Evolutionary conservation across 2,329 filamentous ascomycete genomes (phyloP).

Genomic region (Alternaria consortialis): DNA sequence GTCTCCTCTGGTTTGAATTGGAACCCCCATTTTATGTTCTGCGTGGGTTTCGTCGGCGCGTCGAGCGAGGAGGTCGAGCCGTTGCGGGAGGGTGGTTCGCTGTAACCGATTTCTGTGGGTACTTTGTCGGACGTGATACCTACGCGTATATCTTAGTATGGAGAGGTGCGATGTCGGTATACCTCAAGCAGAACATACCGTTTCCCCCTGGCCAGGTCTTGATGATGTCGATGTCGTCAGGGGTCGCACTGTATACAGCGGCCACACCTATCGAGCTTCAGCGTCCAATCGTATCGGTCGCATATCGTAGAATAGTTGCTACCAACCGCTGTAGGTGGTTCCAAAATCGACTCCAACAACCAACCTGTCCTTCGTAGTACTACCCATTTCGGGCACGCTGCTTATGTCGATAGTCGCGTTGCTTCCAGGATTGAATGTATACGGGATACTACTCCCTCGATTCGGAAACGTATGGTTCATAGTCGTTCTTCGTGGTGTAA

Average conservation of each 20-base stretch:
- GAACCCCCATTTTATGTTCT: slow-evolving; percentile 75
- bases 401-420: slow-evolving; percentile 33
- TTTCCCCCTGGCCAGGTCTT: slow-evolving; percentile 84
- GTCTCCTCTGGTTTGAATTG: slow-evolving; percentile 81
- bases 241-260: slow-evolving; percentile 76
- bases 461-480: slow-evolving; percentile 36
- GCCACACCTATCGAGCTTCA: slow-evolving; percentile 64
- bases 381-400: slow-evolving; percentile 21
- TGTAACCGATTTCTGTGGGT: slow-evolving; percentile 76
- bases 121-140: slow-evolving; percentile 86
- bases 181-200: slow-evolving; percentile 52
- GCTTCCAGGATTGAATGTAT: slow-evolving; percentile 40
- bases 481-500: slow-evolving; percentile 7
- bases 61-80: slow-evolving; percentile 31
- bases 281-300: slow-evolving; percentile 1
- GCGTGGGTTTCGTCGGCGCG: slow-evolving; percentile 26
- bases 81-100: slow-evolving; percentile 22
- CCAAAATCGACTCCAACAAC: slow-evolving; percentile 85
- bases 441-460: slow-evolving; percentile 43
- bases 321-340: slow-evolving; percentile 78
- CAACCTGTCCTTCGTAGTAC: slow-evolving; percentile 64
- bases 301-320: neutral
- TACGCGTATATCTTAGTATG: slow-evolving; percentile 26
- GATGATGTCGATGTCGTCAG: slow-evolving; percentile 83
- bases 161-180: neutral